Conservation (phyloP, 306 rosid species). For the Cicer pinnatifidum region DNA sequence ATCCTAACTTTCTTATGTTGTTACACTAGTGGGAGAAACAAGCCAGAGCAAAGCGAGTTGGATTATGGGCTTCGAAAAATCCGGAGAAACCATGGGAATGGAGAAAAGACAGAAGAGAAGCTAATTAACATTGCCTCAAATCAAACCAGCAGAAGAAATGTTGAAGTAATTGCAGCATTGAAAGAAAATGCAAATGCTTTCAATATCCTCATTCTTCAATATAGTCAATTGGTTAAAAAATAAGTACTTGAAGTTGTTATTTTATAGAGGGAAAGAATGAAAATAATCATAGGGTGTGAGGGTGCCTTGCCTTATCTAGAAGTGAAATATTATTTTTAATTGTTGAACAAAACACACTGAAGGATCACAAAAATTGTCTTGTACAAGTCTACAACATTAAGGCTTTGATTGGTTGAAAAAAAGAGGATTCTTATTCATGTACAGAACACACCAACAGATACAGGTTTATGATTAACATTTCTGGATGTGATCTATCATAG, state of each 20-base stretch:
- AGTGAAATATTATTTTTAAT: background rate
- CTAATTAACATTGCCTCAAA: conserved; percentile 37
- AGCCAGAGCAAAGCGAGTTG: conserved; percentile 69
- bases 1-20: conserved; percentile 2
- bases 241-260: background rate
- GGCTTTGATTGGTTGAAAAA: too few relatives aligned
- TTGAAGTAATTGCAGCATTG: background rate
- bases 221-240: background rate
- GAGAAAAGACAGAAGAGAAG: conserved; percentile 65
- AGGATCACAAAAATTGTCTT: conserved; percentile 11
- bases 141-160: conserved; percentile 7
- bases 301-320: background rate
- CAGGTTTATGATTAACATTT: too few relatives aligned
- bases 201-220: background rate
- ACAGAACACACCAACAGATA: too few relatives aligned
- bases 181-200: background rate
- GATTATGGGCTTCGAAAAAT: conserved; percentile 85
- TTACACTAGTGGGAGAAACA: conserved; percentile 72
- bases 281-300: background rate
- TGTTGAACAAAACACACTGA: background rate
- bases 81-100: conserved; percentile 99
- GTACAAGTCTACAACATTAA: background rate
- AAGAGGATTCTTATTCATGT: too few relatives aligned
- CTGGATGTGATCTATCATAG: too few relatives aligned
- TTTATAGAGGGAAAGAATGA: background rate